Conservation (phyloP, 2,329 filamentous ascomycete species). For the Aspergillus terreus region DNA sequence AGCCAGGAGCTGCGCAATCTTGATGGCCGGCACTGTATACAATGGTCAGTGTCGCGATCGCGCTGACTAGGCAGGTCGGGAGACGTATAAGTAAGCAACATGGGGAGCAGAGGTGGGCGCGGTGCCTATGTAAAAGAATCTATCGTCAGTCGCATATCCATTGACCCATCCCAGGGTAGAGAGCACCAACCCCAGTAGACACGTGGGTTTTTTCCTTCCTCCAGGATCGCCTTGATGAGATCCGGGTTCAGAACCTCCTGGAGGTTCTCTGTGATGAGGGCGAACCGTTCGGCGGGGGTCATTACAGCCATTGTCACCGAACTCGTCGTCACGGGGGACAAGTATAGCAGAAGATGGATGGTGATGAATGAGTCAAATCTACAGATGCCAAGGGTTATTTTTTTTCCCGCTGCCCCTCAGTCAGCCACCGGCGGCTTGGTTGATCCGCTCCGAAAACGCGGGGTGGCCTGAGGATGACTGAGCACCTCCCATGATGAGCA, state of each 20-base stretch:
- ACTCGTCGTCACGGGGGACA: too few relatives aligned
- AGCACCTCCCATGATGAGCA: too few relatives aligned
- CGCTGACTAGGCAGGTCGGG: not conserved
- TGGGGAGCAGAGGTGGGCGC: conserved; percentile 85
- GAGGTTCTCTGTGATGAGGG: conserved; percentile 75
- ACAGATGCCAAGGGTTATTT: too few relatives aligned
- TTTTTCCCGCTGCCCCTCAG: too few relatives aligned
- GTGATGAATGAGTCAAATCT: too few relatives aligned
- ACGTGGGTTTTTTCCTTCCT: conserved; percentile 25
- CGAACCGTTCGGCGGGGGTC: conserved; percentile 48
- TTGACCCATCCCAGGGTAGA: conserved; percentile 22
- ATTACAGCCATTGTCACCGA: not conserved
- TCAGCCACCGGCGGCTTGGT: too few relatives aligned
- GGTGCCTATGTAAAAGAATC: conserved; percentile 42
- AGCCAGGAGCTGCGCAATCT: conserved; percentile 81
- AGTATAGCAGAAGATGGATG: too few relatives aligned
- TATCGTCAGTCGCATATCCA: conserved; percentile 1
- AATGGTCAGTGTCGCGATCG: conserved; percentile 6
- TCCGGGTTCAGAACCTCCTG: conserved; percentile 76
- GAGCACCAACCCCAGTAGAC: conserved; percentile 30
- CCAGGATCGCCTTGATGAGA: conserved; percentile 28
- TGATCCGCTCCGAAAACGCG: too few relatives aligned
- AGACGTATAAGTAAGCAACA: conserved; percentile 67
- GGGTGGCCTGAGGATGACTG: too few relatives aligned
- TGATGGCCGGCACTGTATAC: conserved; percentile 67